These are phyloP conservation scores for Infundibulicybe gibba DNA, from an alignment of 768 basidiomycete genomes.

Conservation along the genomic window DNA sequence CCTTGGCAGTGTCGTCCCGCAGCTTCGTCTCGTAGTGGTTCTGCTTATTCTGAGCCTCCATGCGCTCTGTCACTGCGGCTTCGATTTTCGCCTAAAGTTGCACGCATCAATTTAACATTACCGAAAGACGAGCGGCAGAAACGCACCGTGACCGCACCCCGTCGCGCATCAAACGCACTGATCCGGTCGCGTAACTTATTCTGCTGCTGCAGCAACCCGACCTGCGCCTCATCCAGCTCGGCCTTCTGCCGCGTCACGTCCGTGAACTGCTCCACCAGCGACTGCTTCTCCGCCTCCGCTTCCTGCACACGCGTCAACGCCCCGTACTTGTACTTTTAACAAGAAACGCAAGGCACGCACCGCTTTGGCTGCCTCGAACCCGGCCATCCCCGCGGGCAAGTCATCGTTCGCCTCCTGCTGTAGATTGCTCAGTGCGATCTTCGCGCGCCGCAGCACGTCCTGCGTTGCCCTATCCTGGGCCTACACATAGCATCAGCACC, in stretches of 20 bases:
- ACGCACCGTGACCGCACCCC: slow-evolving; percentile 41
- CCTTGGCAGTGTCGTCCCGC: slow-evolving; percentile 39
- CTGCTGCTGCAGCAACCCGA: slow-evolving; percentile 34
- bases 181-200: slow-evolving; percentile 47
- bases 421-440: slow-evolving; percentile 29
- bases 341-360: slow-evolving; percentile 35
- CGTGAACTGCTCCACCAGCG: slow-evolving; percentile 43
- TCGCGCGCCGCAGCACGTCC: slow-evolving; percentile 14
- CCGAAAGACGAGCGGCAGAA: not conserved
- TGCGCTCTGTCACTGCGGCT: slow-evolving; percentile 42
- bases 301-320: slow-evolving; percentile 34
- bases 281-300: slow-evolving; percentile 47
- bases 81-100: slow-evolving; percentile 42
- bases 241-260: slow-evolving; percentile 41
- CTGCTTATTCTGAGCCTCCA: slow-evolving; percentile 45
- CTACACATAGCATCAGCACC: slow-evolving; percentile 13
- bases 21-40: slow-evolving; percentile 52
- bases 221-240: slow-evolving; percentile 43
- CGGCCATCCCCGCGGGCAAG: slow-evolving; percentile 58
- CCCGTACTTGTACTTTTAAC: not conserved
- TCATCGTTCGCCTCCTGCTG: slow-evolving; percentile 68
- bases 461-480: slow-evolving; percentile 15
- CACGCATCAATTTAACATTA: not conserved
- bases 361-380: slow-evolving; percentile 49
- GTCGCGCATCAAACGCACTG: slow-evolving; percentile 43